These are phyloP conservation scores for Pseudogymnoascus sp. DNA, from an alignment of 2,329 filamentous ascomycete species.

Conservation along the genomic window DNA sequence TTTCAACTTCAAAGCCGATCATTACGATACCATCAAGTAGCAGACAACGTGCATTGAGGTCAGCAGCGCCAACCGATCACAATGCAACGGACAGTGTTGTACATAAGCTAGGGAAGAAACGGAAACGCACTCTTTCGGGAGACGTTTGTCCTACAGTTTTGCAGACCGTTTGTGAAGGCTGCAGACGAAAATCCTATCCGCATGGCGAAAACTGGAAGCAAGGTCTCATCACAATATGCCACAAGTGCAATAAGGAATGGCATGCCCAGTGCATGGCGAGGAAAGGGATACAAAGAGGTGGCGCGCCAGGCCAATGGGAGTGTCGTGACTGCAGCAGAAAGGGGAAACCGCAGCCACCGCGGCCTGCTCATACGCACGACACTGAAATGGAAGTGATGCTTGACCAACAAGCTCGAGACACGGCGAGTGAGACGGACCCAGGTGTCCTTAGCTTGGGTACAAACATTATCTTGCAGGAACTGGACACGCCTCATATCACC, in stretches of 20 bases:
- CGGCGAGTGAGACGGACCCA: no score
- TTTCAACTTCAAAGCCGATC: slow-evolving; percentile 2
- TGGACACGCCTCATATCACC: no score
- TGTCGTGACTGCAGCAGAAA: neutral
- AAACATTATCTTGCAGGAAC: no score
- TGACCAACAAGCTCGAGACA: neutral
- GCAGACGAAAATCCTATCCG: neutral
- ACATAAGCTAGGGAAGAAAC: neutral
- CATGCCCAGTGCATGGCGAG: neutral
- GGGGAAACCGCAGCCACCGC: no score
- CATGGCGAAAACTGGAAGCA: neutral
- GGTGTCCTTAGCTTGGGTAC: no score
- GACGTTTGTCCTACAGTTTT: neutral
- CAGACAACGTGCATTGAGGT: neutral
- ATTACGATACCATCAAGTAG: neutral
- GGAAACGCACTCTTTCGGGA: neutral
- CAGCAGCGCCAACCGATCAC: neutral
- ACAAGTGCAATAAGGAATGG: neutral
- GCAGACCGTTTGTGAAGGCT: neutral
- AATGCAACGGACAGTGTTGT: neutral
- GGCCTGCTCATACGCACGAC: neutral
- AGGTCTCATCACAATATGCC: neutral
- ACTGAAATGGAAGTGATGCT: neutral
- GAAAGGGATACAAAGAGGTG: neutral
- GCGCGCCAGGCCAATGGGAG: neutral